phyloP scores from a whole-genome alignment of 305 asterid species.

The Galium porrigens region DNA sequence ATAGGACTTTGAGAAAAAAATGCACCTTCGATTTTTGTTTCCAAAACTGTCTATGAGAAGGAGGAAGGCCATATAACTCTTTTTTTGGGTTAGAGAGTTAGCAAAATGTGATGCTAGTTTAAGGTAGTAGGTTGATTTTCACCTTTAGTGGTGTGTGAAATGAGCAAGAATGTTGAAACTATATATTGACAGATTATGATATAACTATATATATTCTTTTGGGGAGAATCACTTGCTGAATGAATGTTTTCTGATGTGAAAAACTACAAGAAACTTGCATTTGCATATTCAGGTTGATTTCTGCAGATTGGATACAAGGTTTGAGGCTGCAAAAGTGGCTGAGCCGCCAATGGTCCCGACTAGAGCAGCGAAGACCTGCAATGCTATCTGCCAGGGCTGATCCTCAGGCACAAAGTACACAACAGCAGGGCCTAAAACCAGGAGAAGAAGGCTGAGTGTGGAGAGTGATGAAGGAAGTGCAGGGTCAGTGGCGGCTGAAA shows the following conservation, averaged over 20 bases:
- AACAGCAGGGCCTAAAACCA: slow-evolving; percentile 46
- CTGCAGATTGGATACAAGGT: slow-evolving; percentile 72
- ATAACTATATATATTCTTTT: not conserved
- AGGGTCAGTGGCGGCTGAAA: slow-evolving; percentile 69
- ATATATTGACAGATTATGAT: not conserved
- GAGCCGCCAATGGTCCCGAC: slow-evolving; percentile 56
- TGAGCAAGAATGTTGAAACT: not conserved
- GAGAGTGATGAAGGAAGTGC: slow-evolving; percentile 50
- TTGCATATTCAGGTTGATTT: slow-evolving; percentile 24
- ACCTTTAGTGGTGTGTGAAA: not conserved
- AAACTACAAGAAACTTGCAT: not conserved
- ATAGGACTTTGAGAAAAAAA: not conserved
- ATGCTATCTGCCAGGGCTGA: slow-evolving; percentile 67
- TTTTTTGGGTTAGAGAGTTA: not conserved
- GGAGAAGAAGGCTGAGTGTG: slow-evolving; percentile 38
- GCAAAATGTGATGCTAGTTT: slow-evolving; percentile 3
- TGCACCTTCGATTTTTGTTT: not conserved
- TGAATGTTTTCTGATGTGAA: not conserved
- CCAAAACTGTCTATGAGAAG: not conserved
- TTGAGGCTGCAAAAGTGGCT: slow-evolving; percentile 81
- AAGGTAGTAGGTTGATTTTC: slow-evolving; percentile 1
- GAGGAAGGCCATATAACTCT: slow-evolving; percentile 1
- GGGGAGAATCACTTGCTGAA: slow-evolving; percentile 2
- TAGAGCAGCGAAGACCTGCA: slow-evolving; percentile 52
- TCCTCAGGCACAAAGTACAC: slow-evolving; percentile 71